Evolutionary conservation across 495 filamentous ascomycete genomes (phyloP).

Genomic region (Aspergillus hancockii): DNA sequence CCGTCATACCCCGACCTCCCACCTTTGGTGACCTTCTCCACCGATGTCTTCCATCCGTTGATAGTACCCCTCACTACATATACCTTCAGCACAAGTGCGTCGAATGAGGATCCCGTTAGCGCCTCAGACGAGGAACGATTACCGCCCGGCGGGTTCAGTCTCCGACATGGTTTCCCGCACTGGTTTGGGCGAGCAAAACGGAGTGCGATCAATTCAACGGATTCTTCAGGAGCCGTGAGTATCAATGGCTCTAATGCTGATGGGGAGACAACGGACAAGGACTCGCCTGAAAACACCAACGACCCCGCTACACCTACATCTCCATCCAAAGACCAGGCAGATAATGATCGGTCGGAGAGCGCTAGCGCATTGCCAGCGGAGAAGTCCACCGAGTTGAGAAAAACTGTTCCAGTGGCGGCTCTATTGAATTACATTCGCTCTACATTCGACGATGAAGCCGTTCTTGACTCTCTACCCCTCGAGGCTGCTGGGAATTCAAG

Average conservation of each 20-base stretch:
- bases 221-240: slow-evolving; percentile 41
- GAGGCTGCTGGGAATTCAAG: slow-evolving; percentile 84
- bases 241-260: slow-evolving; percentile 21
- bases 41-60: slow-evolving; percentile 92
- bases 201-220: slow-evolving; percentile 30
- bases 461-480: slow-evolving; percentile 76
- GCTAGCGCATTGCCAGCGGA: slow-evolving; percentile 21
- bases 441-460: slow-evolving; percentile 72
- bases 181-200: slow-evolving; percentile 68
- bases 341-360: slow-evolving; percentile 8
- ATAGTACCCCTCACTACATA: slow-evolving; percentile 88
- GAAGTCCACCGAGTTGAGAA: slow-evolving; percentile 24
- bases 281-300: not conserved
- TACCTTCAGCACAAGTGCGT: slow-evolving; percentile 76
- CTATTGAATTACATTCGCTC: slow-evolving; percentile 78
- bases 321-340: slow-evolving; percentile 9
- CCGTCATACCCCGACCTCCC: slow-evolving; percentile 74
- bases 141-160: slow-evolving; percentile 82
- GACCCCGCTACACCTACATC: not conserved
- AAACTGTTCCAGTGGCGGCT: slow-evolving; percentile 35
- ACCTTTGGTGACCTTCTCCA: slow-evolving; percentile 82
- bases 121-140: slow-evolving; percentile 78
- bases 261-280: slow-evolving; percentile 4
- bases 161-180: slow-evolving; percentile 84
- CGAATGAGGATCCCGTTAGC: slow-evolving; percentile 69